Evolutionary conservation across 208 protist species (phyloP).

Genomic region (Wallacemonas sp.): DNA sequence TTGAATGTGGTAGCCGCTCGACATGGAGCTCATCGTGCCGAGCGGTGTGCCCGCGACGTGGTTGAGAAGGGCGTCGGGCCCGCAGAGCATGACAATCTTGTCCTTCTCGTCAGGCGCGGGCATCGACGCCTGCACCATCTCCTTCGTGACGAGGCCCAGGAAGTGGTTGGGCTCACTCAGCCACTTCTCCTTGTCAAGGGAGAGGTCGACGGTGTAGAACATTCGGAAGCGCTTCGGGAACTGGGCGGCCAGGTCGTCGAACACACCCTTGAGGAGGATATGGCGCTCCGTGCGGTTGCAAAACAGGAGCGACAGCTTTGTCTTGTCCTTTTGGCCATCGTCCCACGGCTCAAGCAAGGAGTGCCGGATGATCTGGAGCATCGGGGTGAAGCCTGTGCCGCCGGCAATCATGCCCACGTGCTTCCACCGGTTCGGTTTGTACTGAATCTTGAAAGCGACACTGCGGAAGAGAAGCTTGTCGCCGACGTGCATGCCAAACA

Average conservation of each 20-base stretch:
- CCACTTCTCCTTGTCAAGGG: constrained; percentile 81
- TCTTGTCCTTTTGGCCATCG: constrained; percentile 71
- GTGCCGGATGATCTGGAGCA: constrained; percentile 92
- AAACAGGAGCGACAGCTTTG: constrained; percentile 90
- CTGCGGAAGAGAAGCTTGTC: constrained; percentile 84
- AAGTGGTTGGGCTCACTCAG: constrained; percentile 57
- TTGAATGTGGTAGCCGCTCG: constrained; percentile 74
- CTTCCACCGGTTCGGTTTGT: constrained; percentile 80
- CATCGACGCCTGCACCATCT: constrained; percentile 83
- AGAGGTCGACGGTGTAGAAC: constrained; percentile 90
- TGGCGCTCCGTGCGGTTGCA: constrained; percentile 93
- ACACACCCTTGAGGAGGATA: constrained; percentile 87
- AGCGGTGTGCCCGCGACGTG: constrained; percentile 83
- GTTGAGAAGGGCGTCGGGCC: constrained; percentile 82
- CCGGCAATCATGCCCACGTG: constrained; percentile 93
- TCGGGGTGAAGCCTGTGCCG: constrained; percentile 94
- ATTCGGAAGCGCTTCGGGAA: constrained; percentile 81
- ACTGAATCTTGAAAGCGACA: constrained; percentile 86
- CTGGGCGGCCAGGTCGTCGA: constrained; percentile 78
- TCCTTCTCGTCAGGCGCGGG: constrained; percentile 73
- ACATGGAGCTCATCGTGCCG: constrained; percentile 78
- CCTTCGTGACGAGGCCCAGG: constrained; percentile 70
- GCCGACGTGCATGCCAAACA: constrained; percentile 89
- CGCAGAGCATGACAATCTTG: constrained; percentile 91
- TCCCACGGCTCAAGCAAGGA: constrained; percentile 69